Evolutionary conservation across 305 asterid species (phyloP).

Genomic region (Fraxinus sp.): DNA sequence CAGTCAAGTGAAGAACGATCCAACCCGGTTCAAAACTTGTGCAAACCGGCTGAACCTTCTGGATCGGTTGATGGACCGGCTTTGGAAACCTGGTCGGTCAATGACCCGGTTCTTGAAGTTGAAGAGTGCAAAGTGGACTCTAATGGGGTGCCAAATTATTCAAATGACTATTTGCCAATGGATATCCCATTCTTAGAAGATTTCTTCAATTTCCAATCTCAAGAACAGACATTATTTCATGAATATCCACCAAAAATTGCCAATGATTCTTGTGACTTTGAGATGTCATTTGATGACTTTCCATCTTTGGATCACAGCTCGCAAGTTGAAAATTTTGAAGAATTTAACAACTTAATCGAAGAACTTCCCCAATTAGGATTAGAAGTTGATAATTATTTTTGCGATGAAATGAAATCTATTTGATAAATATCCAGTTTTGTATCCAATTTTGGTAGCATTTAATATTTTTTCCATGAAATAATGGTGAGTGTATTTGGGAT

Average conservation of each 20-base stretch:
- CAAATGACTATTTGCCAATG: constrained; percentile 12
- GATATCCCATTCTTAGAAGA: constrained; percentile 26
- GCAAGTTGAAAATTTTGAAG: constrained; percentile 20
- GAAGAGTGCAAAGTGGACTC: constrained; percentile 23
- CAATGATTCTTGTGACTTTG: constrained; percentile 8
- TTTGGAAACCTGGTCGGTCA: not conserved
- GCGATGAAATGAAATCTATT: constrained; percentile 1
- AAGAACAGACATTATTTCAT: constrained; percentile 19
- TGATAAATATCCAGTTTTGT: not conserved
- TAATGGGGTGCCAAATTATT: constrained; percentile 9
- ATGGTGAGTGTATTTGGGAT: too few relatives aligned
- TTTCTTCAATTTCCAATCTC: constrained; percentile 24
- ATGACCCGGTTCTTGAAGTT: constrained; percentile 5
- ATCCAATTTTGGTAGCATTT: constrained; percentile 28
- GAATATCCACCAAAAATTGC: constrained; percentile 11
- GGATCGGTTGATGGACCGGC: not conserved
- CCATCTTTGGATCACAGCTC: constrained; percentile 15
- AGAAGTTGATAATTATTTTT: constrained; percentile 34
- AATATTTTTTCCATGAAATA: not conserved
- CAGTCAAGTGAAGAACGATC: constrained; percentile 17
- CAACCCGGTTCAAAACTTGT: constrained; percentile 4
- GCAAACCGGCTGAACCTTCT: not conserved
- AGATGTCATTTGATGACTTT: constrained; percentile 17
- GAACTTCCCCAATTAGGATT: constrained; percentile 27
- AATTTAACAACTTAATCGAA: constrained; percentile 20